Percentiles rank a stretch among this genome's conserved stretches.
Conservation (phyloP, 2,329 filamentous ascomycete species). For the Celoporthe dispersa region DNA sequence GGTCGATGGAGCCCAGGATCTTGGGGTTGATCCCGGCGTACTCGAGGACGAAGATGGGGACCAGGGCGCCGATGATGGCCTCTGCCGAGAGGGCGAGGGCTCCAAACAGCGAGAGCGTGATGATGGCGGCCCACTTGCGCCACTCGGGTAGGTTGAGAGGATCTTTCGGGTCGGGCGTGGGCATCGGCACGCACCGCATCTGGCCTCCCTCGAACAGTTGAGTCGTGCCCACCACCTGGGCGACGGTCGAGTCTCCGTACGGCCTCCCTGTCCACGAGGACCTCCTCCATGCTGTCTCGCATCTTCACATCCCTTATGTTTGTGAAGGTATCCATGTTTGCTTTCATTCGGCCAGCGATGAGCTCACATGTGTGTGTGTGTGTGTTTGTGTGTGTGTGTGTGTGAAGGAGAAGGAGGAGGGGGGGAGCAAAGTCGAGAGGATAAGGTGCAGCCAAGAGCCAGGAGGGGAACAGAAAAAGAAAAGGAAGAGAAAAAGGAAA, state of each 20-base stretch:
- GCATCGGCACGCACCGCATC: conserved; percentile 32
- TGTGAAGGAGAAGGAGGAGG: background rate
- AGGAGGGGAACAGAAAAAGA: no score
- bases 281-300: conserved; percentile 26
- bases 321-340: conserved; percentile 1
- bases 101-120: conserved; percentile 33
- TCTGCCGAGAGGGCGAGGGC: conserved; percentile 34
- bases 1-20: conserved; percentile 31
- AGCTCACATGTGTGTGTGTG: background rate
- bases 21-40: conserved; percentile 34
- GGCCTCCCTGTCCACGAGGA: conserved; percentile 14
- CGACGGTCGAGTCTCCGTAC: background rate
- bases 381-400: no score
- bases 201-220: conserved; percentile 29
- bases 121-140: conserved; percentile 35
- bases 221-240: conserved; percentile 30
- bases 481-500: background rate
- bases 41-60: conserved; percentile 35
- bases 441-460: background rate
- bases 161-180: conserved; percentile 28
- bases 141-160: conserved; percentile 34
- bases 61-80: conserved; percentile 31
- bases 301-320: conserved; percentile 10
- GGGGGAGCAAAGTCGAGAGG: background rate
- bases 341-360: conserved; percentile 13